phyloP scores from a whole-genome alignment of 192 early-diverging fungal genomes.

The Umbelopsis sp. region DNA sequence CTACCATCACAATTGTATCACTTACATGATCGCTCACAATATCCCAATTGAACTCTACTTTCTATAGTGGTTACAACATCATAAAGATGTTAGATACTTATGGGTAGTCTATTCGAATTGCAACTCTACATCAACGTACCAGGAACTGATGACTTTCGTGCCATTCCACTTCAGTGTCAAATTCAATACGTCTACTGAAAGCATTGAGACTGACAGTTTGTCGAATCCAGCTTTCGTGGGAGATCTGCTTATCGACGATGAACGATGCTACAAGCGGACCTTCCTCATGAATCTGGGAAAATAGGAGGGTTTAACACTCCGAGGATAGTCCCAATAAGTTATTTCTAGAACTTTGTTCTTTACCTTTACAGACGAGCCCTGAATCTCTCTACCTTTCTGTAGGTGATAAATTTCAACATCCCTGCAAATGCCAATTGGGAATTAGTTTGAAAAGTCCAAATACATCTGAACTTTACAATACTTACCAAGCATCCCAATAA shows the following conservation, averaged over 20 bases:
- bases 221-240: conserved; percentile 63
- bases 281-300: conserved; percentile 61
- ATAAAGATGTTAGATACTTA: not conserved
- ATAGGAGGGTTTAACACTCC: not conserved
- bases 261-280: conserved; percentile 87
- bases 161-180: conserved; percentile 90
- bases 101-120: not conserved
- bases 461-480: not conserved
- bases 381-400: conserved; percentile 72
- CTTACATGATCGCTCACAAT: conserved; percentile 68
- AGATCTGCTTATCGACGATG: conserved; percentile 61
- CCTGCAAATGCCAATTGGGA: conserved; percentile 25
- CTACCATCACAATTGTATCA: not conserved
- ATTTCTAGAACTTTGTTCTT: not conserved
- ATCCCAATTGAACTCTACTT: conserved; percentile 92
- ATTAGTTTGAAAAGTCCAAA: not conserved
- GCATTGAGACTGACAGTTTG: conserved; percentile 86
- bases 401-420: conserved; percentile 92
- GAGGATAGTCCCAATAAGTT: not conserved
- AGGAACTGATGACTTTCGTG: conserved; percentile 87
- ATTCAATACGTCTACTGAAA: conserved; percentile 73
- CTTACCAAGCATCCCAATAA: conserved; percentile 56
- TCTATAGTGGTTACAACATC: conserved; percentile 49
- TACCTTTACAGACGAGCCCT: conserved; percentile 52
- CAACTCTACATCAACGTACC: conserved; percentile 50